phyloP scores from a whole-genome alignment of 1,284 basidiomycete species.

The Irpex sp. region DNA sequence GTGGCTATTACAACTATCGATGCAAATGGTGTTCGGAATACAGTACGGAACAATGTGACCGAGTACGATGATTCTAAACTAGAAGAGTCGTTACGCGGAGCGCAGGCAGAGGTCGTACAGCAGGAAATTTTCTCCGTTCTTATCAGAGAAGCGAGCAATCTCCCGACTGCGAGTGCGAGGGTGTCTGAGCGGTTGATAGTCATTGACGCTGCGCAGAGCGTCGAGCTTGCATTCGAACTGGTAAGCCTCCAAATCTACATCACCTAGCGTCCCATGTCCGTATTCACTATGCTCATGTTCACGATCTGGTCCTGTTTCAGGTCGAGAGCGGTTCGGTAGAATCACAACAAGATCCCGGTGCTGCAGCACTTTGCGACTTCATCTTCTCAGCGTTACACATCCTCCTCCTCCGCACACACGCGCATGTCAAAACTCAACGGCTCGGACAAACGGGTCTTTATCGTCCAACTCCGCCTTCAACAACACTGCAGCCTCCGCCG shows the following conservation, averaged over 20 bases:
- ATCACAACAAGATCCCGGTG: constrained; percentile 4
- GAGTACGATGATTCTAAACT: constrained; percentile 34
- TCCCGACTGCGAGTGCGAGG: constrained; percentile 68
- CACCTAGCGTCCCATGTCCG: neutral
- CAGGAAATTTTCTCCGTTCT: constrained; percentile 73
- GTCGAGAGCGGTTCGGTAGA: constrained; percentile 20
- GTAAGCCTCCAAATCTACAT: constrained; percentile 28
- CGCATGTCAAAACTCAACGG: constrained; percentile 45
- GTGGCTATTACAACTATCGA: constrained; percentile 45
- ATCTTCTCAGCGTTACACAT: constrained; percentile 61
- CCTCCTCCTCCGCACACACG: constrained; percentile 63
- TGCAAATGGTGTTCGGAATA: constrained; percentile 28
- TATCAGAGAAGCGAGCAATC: constrained; percentile 64
- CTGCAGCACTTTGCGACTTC: constrained; percentile 57
- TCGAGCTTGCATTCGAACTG: constrained; percentile 65
- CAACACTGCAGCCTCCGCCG: constrained; percentile 27
- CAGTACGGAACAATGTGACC: constrained; percentile 34
- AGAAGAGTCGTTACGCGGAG: constrained; percentile 48
- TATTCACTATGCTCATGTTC: neutral
- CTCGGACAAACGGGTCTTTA: constrained; percentile 35
- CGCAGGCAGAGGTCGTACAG: constrained; percentile 71
- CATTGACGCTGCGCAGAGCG: constrained; percentile 67
- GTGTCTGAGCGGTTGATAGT: constrained; percentile 73
- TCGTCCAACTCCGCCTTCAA: constrained; percentile 26
- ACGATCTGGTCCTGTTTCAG: constrained; percentile 13